Percentiles rank a stretch among this genome's conserved stretches.
These are phyloP conservation scores for Parastagonospora nodorum DNA, from an alignment of 2,329 filamentous ascomycete genomes.

Conservation along the genomic window DNA sequence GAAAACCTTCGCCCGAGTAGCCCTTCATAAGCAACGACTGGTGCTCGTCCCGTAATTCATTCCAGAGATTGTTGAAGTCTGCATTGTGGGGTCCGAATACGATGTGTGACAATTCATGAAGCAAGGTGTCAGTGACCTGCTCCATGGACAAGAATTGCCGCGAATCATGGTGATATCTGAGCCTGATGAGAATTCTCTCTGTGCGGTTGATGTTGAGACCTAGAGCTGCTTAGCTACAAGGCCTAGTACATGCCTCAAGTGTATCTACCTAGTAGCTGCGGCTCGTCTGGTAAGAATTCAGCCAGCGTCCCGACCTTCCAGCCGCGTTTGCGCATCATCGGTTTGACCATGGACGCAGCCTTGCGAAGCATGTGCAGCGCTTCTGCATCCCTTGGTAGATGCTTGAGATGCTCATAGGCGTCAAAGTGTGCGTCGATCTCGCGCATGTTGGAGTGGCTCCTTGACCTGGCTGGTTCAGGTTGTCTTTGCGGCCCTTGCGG, in stretches of 20 bases:
- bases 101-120: constrained; percentile 92
- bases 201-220: constrained; percentile 79
- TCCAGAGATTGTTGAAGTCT: constrained; percentile 84
- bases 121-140: constrained; percentile 83
- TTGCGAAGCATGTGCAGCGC: constrained; percentile 70
- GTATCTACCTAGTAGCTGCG: constrained; percentile 69
- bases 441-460: constrained; percentile 35
- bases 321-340: constrained; percentile 84
- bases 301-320: constrained; percentile 81
- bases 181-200: constrained; percentile 77
- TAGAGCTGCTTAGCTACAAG: constrained; percentile 24
- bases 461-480: constrained; percentile 1
- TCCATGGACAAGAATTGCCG: constrained; percentile 81
- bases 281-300: constrained; percentile 82
- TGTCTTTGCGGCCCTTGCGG: not conserved
- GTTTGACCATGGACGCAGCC: constrained; percentile 87
- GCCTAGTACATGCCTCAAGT: not conserved
- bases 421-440: constrained; percentile 56
- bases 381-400: constrained; percentile 50
- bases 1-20: constrained; percentile 88
- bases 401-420: constrained; percentile 56
- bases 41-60: constrained; percentile 86
- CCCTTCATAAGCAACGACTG: constrained; percentile 77
- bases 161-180: constrained; percentile 76
- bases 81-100: constrained; percentile 81